Base-by-base conservation (phyloP, 306 rosid genomes). In the Ormosia semicastrata region DNA sequence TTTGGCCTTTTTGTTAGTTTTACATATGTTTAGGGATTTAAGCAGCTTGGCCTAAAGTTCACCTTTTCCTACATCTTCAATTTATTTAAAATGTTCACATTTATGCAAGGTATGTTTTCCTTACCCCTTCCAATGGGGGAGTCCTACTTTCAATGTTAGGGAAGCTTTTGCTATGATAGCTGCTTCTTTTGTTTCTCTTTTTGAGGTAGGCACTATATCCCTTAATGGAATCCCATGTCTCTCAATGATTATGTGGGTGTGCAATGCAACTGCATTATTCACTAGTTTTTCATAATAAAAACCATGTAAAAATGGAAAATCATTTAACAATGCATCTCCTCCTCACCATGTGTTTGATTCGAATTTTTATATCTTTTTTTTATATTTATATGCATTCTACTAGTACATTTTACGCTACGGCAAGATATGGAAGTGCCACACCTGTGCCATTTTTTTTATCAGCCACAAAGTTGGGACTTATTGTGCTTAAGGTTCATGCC, bases 121-220 rank as follows among this genome's bases (percentile, higher is more conserved):
- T 36, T 87, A 83, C 43, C 97, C 98, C n/a, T 94, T 94, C 86
- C 96, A 85, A n/a, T 94, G 96, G 96, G 96, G 98, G 9, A 85
- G 81, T 79, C 98, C 97, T 8, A 94, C 24, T 24, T 24, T 24
- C 24, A 85, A 92, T 84, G 85, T 76, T 0, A 90, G 91, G 32
- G 97, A 94, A 85, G 89, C 94, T 81, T 86, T 89, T 79, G 89
- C 98, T 30, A 91, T 92, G 97, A 90, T 89, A 84, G 92, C 93
- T 40, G 96, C 97, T 83, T 88, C 97, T 82, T 68, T 91, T 60
- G 98, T 89, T 81, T 87, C 96, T 49, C 88, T 88, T 76, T 88
- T 89, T 73, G 98, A 94, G 96, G 98, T 92, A 71, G 2, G 12
- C 30, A 46, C 50, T 11, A 10, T 15, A 33, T 2, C n/a, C 57